Base-by-base conservation (phyloP, 345 rosid species). In the Euphorbia lathyris region DNA sequence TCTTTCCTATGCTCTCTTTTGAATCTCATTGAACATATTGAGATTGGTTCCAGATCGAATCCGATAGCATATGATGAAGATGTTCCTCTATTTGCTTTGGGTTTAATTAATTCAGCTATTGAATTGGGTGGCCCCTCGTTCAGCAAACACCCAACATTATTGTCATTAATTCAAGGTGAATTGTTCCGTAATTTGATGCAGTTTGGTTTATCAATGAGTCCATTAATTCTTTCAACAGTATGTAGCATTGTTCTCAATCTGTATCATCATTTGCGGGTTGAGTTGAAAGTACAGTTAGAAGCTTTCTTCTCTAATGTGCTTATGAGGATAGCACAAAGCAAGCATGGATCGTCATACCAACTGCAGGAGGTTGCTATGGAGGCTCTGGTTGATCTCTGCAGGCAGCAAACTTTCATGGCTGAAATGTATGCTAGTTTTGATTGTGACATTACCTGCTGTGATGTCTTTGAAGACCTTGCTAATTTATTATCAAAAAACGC, bases 281-380 rank as follows among this genome's bases (percentile, higher is more conserved):
- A 86, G 50, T 82, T 90, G 71, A 90, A 90, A 76, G 82, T 83
- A 51, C 96, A 90, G 79, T 75, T 90, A 30, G 96, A 87, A 73
- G 83, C 92, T 72, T 90, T 90, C 82, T 75, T 90, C 72, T 83
- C 92, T 52, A 86, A 83, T 70, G 92, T 90, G 66, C 86, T 90
- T 81, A 69, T 86, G 85, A 77, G 88, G 76, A 70, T 83, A 76
- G 89, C 88, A 38, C 89, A 87, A 78, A 78, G 81, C 83, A 89
- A 79, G 73, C 81, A 86, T 74, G 92, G 92, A 40, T 84, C 89
- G 42, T 86, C 96, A 59, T 90, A 86, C 77, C 92, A 86, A 72
- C 92, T 82, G 76, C 90, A 89, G 78, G 96, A 87, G 78, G 96
- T 87, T 81, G 92, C 92, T 38, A 78, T 89, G 89, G 96, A 89